Evolutionary conservation across 2,329 filamentous ascomycete genomes (phyloP).

Genomic region (Hysterium pulicare): DNA sequence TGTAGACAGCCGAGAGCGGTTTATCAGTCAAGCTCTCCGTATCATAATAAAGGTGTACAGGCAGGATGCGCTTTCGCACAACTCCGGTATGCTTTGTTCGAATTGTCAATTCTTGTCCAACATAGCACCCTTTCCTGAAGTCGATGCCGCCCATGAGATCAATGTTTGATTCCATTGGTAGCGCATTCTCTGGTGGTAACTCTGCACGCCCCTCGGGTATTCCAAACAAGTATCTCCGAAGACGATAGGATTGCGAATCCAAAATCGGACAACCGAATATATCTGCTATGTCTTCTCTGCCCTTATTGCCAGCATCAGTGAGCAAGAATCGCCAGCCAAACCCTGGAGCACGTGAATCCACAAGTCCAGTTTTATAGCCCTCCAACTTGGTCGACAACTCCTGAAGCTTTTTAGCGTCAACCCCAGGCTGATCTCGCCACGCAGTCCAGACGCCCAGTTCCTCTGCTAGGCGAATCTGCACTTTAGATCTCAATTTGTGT

Average conservation of each 20-base stretch:
- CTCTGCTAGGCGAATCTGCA: constrained; percentile 60
- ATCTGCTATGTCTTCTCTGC: not conserved
- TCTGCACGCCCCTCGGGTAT: constrained; percentile 83
- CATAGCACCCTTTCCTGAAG: constrained; percentile 94
- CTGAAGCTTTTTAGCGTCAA: not conserved
- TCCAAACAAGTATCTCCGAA: constrained; percentile 75
- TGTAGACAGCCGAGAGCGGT: constrained; percentile 7
- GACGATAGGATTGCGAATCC: constrained; percentile 57
- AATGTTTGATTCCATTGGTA: constrained; percentile 87
- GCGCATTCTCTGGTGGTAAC: constrained; percentile 64
- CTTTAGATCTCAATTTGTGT: constrained; percentile 81
- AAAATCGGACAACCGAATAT: constrained; percentile 37
- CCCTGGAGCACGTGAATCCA: constrained; percentile 33
- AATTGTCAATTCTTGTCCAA: constrained; percentile 95
- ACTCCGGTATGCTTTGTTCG: constrained; percentile 92
- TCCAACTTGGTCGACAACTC: not conserved
- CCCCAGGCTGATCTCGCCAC: constrained; percentile 54
- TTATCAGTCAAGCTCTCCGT: constrained; percentile 1
- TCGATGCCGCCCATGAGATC: constrained; percentile 83
- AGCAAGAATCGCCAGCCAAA: constrained; percentile 33
- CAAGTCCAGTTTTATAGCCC: constrained; percentile 33
- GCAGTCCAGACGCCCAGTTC: constrained; percentile 69
- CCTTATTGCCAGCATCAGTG: too few relatives aligned
- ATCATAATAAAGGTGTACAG: constrained; percentile 65
- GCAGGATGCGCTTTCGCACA: constrained; percentile 84